phyloP scores from a whole-genome alignment of 306 rosid genomes.

The Gastrolobium villosum region DNA sequence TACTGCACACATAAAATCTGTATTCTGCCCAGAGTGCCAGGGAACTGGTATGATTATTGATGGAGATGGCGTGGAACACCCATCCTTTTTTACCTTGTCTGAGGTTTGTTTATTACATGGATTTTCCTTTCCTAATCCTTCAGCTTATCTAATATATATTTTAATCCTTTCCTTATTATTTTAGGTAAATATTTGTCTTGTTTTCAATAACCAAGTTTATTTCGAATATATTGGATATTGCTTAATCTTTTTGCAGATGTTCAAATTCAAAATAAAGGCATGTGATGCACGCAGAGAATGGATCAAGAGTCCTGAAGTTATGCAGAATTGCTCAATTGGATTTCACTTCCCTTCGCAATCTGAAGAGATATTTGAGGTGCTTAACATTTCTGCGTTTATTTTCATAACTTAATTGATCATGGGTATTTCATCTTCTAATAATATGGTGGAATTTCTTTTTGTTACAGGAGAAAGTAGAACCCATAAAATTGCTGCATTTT shows the following conservation, averaged over 20 bases:
- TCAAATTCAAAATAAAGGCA: slow-evolving; percentile 73
- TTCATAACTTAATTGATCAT: slow-evolving; percentile 24
- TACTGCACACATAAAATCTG: slow-evolving; percentile 50
- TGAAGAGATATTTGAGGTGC: slow-evolving; percentile 69
- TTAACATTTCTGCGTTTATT: slow-evolving; percentile 11
- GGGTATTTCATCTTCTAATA: slow-evolving; percentile 10
- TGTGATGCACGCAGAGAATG: slow-evolving; percentile 82
- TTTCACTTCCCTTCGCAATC: slow-evolving; percentile 70
- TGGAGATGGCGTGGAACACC: slow-evolving; percentile 66
- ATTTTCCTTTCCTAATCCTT: slow-evolving; percentile 8
- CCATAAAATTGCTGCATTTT: slow-evolving; percentile 76
- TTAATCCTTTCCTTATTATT: neutral
- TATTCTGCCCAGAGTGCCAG: slow-evolving; percentile 95
- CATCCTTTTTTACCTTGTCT: slow-evolving; percentile 53
- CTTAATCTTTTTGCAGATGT: slow-evolving; percentile 61
- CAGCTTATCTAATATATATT: slow-evolving; percentile 16
- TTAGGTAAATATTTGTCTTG: neutral
- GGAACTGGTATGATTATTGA: slow-evolving; percentile 72
- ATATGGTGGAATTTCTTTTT: slow-evolving; percentile 43
- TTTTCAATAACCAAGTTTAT: neutral
- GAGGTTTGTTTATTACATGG: slow-evolving; percentile 64
- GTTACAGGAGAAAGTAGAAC: slow-evolving; percentile 78
- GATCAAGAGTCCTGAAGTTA: slow-evolving; percentile 82
- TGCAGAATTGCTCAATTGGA: slow-evolving; percentile 87
- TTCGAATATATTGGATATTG: slow-evolving; percentile 5